phyloP scores from a whole-genome alignment of 257 asterid species.

The Oldenlandia corymbosa region DNA sequence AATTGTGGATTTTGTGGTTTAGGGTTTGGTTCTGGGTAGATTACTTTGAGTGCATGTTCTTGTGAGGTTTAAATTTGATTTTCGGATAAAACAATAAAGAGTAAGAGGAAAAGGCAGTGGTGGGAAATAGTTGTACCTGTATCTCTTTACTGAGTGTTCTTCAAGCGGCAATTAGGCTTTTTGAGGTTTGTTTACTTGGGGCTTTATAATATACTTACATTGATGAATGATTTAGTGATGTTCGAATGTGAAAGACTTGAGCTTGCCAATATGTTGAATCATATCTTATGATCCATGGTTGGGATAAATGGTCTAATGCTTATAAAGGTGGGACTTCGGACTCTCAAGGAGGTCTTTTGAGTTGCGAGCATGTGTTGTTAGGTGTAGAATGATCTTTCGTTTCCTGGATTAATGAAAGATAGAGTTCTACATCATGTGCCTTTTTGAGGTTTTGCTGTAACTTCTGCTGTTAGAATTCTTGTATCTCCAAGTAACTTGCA shows the following conservation, averaged over 20 bases:
- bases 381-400: neutral
- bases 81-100: no score
- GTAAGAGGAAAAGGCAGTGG: no score
- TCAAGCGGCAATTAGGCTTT: neutral
- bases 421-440: neutral
- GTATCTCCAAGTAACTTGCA: neutral
- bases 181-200: no score
- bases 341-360: neutral
- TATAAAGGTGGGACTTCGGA: neutral
- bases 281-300: neutral
- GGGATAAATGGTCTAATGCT: neutral
- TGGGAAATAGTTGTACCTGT: neutral
- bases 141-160: neutral
- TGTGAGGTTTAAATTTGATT: no score
- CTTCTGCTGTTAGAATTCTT: neutral
- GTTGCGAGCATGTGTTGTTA: neutral
- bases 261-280: neutral
- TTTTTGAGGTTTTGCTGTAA: neutral
- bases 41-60: neutral
- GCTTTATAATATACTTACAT: no score
- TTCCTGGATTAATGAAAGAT: neutral
- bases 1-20: neutral
- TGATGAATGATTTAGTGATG: no score
- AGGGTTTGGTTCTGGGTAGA: neutral
- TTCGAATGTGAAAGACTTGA: neutral